Evolutionary conservation across 176 grass and related monocot genomes (phyloP), one percentile per base, ranked within the genome.

Genomic region (Oryza meridionalis): DNA sequence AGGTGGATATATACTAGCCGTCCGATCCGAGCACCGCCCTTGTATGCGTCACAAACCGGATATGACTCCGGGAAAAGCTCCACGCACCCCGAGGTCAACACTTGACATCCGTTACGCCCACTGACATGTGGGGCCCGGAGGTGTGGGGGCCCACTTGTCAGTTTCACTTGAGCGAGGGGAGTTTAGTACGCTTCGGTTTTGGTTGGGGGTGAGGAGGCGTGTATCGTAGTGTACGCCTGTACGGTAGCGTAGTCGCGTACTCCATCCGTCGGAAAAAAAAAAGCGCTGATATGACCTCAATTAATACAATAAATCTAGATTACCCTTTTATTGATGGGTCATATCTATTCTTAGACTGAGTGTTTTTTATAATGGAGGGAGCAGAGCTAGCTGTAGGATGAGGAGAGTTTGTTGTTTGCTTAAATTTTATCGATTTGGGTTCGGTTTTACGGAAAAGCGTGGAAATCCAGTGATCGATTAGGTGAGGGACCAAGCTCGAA

Each of bases 1-100:
- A 43, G 49, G 7, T 6, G 37, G 33, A 31, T 94, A 94, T 94
- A 88, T 94, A 94, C 24, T 85, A 79, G 88, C 70, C 89, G 85
- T 88, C 85, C 73, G 86, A 81, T 88, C 65, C 33, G 9, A 65
- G 33, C 37, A 61, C 40, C 40, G 7, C 22, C 77, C 77, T 84
- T 67, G 27, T 61, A 77, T 70, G 88, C 88, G 85, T 93, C 86
- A 88, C 80, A 1, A 17, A 59, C 1, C 73, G 64, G 45, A 83
- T 84, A 83, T 78, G 88, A 47, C 51, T 22, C 32, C 46, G 0
- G 4, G 0, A 2, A 31, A 35, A 0, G 37, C 72, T 77, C 4
- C 31, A 51, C 66, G 2, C 69, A 73, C 81, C 5, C 68, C 0
- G 1, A 5, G 33, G 75, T 2, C 8, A 42, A 0, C 44, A 32